These are phyloP conservation scores for Ambrosia trifida DNA, from an alignment of 129 eudicot species.

Conservation along the genomic window DNA sequence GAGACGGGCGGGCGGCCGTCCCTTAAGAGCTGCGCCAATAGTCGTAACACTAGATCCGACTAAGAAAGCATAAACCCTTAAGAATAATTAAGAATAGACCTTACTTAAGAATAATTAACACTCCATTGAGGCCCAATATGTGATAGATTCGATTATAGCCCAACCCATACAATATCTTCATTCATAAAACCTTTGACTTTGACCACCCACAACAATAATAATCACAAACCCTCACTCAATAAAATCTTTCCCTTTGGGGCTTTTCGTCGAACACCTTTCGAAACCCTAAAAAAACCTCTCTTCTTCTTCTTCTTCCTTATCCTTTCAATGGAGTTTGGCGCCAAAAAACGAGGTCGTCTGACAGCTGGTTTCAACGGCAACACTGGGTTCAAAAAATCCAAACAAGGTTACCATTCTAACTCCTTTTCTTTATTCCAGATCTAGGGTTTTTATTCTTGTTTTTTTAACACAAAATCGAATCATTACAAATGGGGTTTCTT, in stretches of 20 bases:
- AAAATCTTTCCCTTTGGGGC: slow-evolving; percentile 13
- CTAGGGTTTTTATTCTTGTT: slow-evolving; percentile 29
- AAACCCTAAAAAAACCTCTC: slow-evolving; percentile 25
- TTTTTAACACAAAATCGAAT: no score
- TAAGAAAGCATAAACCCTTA: no score
- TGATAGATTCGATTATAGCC: neutral
- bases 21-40: no score
- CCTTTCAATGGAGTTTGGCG: slow-evolving; percentile 61
- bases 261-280: neutral
- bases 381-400: slow-evolving; percentile 64
- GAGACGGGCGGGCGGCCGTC: no score
- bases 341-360: slow-evolving; percentile 60
- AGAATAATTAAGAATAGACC: no score
- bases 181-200: slow-evolving; percentile 12
- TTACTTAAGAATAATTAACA: no score
- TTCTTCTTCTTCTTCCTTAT: neutral
- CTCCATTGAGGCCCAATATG: slow-evolving; percentile 9
- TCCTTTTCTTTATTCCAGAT: slow-evolving; percentile 16
- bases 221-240: slow-evolving; percentile 24
- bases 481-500: no score
- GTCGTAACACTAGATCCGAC: no score
- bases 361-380: slow-evolving; percentile 58
- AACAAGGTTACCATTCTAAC: slow-evolving; percentile 49
- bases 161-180: neutral
- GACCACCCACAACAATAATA: slow-evolving; percentile 11